Evolutionary conservation across 1,139 yeast genomes (phyloP).

Genomic region (Candida freyschussii): DNA sequence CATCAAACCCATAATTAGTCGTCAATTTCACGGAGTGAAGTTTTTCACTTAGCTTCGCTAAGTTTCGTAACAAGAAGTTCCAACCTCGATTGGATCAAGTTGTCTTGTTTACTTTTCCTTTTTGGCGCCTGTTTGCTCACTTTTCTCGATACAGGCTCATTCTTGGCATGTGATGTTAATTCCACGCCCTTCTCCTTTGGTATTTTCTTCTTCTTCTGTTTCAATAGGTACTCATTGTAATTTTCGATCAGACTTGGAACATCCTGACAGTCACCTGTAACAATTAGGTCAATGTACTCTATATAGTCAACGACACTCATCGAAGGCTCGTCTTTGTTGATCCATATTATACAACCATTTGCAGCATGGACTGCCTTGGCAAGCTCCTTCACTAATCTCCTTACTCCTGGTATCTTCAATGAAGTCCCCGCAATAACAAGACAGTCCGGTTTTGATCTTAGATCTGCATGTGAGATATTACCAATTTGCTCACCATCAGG

Average conservation of each 20-base stretch:
- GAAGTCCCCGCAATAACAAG: slow-evolving; percentile 83
- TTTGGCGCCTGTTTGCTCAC: background rate
- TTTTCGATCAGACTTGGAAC: slow-evolving; percentile 34
- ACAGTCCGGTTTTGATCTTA: slow-evolving; percentile 66
- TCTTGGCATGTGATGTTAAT: too few species aligned
- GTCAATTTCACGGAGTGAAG: background rate
- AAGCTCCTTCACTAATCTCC: slow-evolving; percentile 65
- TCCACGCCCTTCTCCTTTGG: slow-evolving; percentile 3
- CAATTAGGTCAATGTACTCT: slow-evolving; percentile 48
- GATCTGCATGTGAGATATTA: slow-evolving; percentile 61
- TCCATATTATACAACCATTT: slow-evolving; percentile 53
- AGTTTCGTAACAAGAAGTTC: slow-evolving; percentile 21
- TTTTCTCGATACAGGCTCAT: too few species aligned
- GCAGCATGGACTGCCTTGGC: slow-evolving; percentile 60
- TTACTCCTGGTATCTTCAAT: slow-evolving; percentile 80
- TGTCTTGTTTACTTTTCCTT: slow-evolving; percentile 1
- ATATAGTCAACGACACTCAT: slow-evolving; percentile 45
- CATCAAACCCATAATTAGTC: background rate
- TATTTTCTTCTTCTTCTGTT: slow-evolving; percentile 3
- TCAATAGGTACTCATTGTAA: slow-evolving; percentile 24
- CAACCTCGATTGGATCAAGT: slow-evolving; percentile 22
- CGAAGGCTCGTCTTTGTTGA: slow-evolving; percentile 50
- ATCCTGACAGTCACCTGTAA: slow-evolving; percentile 57
- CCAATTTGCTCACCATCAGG: slow-evolving; percentile 85
- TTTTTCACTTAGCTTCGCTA: slow-evolving; percentile 13